These are phyloP conservation scores for Metarhizium anisopliae DNA, from an alignment of 2,329 filamentous ascomycete genomes.

Conservation along the genomic window DNA sequence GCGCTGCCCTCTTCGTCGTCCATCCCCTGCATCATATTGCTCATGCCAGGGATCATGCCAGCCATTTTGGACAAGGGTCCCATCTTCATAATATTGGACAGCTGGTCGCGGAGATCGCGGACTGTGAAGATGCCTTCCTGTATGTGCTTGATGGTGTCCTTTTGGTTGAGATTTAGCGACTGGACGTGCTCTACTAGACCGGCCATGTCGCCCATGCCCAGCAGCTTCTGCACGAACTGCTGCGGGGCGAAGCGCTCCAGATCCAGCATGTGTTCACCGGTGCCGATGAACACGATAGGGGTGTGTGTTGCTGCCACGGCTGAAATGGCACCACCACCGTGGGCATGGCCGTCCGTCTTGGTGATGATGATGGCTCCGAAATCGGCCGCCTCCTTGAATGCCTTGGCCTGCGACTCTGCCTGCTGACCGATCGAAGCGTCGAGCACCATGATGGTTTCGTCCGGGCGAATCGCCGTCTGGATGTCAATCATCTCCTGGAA, in stretches of 20 bases:
- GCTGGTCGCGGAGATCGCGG: conserved; percentile 86
- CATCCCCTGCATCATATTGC: conserved; percentile 88
- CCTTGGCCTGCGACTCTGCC: conserved; percentile 86
- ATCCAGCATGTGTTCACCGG: conserved; percentile 94
- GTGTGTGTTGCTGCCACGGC: conserved; percentile 94
- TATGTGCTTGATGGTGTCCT: conserved; percentile 99
- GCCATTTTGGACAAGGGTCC: conserved; percentile 95
- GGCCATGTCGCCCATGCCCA: conserved; percentile 96
- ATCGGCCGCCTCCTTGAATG: conserved; percentile 94
- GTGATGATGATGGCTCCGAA: conserved; percentile 99
- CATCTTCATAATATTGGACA: conserved; percentile 99
- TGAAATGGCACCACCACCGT: conserved; percentile 93
- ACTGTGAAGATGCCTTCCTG: conserved; percentile 94
- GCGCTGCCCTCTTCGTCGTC: conserved; percentile 92
- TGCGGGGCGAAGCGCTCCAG: conserved; percentile 87
- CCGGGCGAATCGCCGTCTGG: conserved; percentile 77
- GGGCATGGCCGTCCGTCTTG: conserved; percentile 93
- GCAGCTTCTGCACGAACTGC: conserved; percentile 84
- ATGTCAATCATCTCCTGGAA: conserved; percentile 99
- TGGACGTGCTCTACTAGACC: conserved; percentile 95
- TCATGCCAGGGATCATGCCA: conserved; percentile 95
- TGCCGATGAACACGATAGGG: conserved; percentile 96
- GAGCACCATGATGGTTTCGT: conserved; percentile 97
- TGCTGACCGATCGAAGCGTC: conserved; percentile 95
- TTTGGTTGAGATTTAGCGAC: conserved; percentile 88